Evolutionary conservation across 1,284 basidiomycete species (phyloP).

Genomic region (Golubevia sp.): DNA sequence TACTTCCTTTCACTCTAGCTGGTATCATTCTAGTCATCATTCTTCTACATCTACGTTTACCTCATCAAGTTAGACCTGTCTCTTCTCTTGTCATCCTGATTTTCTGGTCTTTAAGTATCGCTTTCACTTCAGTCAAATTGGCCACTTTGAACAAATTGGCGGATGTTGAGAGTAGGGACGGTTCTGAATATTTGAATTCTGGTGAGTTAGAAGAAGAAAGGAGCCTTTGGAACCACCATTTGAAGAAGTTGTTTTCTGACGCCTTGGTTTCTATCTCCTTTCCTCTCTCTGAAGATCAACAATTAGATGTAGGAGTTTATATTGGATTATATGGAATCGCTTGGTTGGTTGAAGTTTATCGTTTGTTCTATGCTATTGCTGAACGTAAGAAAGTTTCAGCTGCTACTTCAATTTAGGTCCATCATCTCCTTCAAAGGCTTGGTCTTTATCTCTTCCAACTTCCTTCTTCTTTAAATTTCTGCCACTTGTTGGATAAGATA

Average conservation of each 20-base stretch:
- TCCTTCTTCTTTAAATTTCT: no score
- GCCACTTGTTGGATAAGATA: no score
- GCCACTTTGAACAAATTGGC: conserved; percentile 17
- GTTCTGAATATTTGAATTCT: conserved; percentile 20
- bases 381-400: no score
- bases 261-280: no score
- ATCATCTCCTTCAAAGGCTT: no score
- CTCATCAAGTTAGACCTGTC: conserved; percentile 1
- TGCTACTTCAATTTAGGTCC: no score
- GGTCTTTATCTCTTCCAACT: no score
- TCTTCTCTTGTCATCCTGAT: conserved; percentile 15
- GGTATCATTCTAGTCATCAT: conserved; percentile 30
- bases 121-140: conserved; percentile 27
- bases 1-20: conserved; percentile 34
- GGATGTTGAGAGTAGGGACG: conserved; percentile 20
- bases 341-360: background rate
- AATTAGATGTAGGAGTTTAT: conserved; percentile 30
- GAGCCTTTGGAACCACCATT: no score
- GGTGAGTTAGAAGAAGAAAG: no score
- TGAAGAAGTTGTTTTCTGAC: no score
- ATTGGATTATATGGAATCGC: conserved; percentile 29
- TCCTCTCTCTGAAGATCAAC: conserved; percentile 30
- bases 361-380: no score
- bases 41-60: conserved; percentile 19
- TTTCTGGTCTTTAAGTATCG: conserved; percentile 26